A percentile compares a stretch with the other conserved stretches of the same genome.
These are phyloP conservation scores for Fusarium nelsonii DNA, from an alignment of 2,329 filamentous ascomycete genomes.

Conservation along the genomic window DNA sequence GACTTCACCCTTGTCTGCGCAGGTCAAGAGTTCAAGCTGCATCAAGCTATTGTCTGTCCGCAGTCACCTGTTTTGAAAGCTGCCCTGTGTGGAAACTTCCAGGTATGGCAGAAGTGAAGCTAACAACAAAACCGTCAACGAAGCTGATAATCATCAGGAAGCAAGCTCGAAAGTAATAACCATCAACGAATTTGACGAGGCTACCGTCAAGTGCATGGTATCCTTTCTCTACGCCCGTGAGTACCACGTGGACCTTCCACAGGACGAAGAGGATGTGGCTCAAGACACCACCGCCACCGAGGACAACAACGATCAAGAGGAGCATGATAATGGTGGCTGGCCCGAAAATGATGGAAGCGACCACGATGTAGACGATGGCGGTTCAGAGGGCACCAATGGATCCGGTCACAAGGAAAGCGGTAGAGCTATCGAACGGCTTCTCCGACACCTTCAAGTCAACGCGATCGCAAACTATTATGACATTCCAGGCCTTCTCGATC, in stretches of 20 bases:
- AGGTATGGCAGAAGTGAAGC: not conserved
- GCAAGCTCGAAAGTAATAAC: not conserved
- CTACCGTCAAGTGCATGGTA: not conserved
- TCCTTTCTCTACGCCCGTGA: slow-evolving; percentile 1
- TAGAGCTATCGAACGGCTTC: not conserved
- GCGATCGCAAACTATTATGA: slow-evolving; percentile 2
- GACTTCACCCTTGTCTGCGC: slow-evolving; percentile 5
- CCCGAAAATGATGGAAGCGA: not conserved
- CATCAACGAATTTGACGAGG: not conserved
- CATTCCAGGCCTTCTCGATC: not conserved
- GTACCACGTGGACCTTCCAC: not conserved
- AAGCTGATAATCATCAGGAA: not conserved
- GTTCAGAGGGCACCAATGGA: too few relatives aligned
- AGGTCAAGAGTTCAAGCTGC: slow-evolving; percentile 3
- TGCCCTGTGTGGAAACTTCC: not conserved
- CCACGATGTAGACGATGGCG: rapidly evolving
- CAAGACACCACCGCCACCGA: not conserved
- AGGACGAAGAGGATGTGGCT: not conserved
- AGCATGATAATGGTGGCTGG: not conserved
- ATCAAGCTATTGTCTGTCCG: slow-evolving; percentile 6
- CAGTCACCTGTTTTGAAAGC: slow-evolving; percentile 4
- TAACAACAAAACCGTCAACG: too few relatives aligned
- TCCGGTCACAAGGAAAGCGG: too few relatives aligned
- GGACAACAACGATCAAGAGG: not conserved
- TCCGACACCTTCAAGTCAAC: not conserved